Evolutionary conservation across 805 yeast genomes (phyloP).

Genomic region (Kodamaea leandrae): DNA sequence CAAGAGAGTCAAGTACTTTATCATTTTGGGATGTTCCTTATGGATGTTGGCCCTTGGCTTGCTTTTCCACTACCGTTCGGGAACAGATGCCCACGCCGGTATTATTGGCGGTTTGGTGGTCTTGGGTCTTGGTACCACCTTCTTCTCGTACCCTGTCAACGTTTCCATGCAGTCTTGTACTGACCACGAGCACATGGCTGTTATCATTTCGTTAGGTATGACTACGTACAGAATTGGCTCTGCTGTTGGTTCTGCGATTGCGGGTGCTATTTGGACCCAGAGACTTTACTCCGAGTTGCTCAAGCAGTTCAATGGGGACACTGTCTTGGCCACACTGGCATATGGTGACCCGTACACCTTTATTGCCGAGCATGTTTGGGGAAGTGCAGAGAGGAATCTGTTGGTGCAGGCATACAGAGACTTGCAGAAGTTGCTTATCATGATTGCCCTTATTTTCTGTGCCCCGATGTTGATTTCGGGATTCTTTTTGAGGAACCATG

Average conservation of each 20-base stretch:
- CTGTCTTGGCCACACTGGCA: constrained; percentile 9
- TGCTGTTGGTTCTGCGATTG: constrained; percentile 19
- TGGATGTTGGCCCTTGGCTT: constrained; percentile 28
- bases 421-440: constrained; percentile 11
- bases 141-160: constrained; percentile 18
- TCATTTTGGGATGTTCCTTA: constrained; percentile 22
- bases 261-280: constrained; percentile 23
- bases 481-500: constrained; percentile 12
- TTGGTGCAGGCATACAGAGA: constrained; percentile 12
- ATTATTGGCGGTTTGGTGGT: constrained; percentile 18
- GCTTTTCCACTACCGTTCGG: constrained; percentile 22
- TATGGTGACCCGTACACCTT: constrained; percentile 12
- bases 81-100: constrained; percentile 15
- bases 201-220: constrained; percentile 15
- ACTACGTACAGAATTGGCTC: constrained; percentile 18
- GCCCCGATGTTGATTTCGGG: constrained; percentile 14
- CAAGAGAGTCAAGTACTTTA: constrained; percentile 22
- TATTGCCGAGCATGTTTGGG: constrained; percentile 11
- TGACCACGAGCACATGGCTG: constrained; percentile 21
- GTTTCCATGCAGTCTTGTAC: constrained; percentile 17
- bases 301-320: constrained; percentile 42
- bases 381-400: constrained; percentile 10
- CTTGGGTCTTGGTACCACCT: constrained; percentile 21
- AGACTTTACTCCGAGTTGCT: constrained; percentile 31
- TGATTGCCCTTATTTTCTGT: constrained; percentile 10